These are phyloP conservation scores for Eucalyptus erythrocorys DNA, from an alignment of 345 rosid species.

Conservation along the genomic window DNA sequence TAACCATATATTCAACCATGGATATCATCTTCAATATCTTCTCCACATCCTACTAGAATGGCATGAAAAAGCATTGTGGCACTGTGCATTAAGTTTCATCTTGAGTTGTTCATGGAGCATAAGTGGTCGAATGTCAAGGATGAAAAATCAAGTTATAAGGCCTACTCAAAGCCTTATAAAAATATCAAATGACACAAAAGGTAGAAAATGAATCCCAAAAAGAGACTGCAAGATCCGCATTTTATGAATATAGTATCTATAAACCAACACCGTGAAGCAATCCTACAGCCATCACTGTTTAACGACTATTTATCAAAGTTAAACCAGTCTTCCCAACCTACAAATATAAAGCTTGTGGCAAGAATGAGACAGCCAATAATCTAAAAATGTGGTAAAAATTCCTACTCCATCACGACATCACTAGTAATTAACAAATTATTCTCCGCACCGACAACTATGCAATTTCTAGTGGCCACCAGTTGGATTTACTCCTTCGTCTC, in stretches of 20 bases:
- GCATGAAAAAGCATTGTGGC: background rate
- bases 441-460: background rate
- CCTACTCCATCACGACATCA: background rate
- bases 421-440: background rate
- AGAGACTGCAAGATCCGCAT: background rate
- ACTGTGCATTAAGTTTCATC: background rate
- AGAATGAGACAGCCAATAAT: background rate
- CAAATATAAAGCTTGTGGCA: background rate
- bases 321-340: background rate
- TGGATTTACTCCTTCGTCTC: background rate
- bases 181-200: background rate
- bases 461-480: background rate
- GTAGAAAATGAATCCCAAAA: background rate
- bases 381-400: background rate
- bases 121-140: background rate
- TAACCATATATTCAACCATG: background rate
- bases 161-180: background rate
- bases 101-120: background rate
- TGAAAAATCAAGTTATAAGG: background rate
- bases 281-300: background rate
- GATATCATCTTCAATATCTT: background rate
- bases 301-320: background rate
- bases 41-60: background rate
- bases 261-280: background rate
- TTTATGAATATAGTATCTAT: background rate